Conservation (phyloP, 2,329 filamentous ascomycete genomes). For the Microdochium nivale region DNA sequence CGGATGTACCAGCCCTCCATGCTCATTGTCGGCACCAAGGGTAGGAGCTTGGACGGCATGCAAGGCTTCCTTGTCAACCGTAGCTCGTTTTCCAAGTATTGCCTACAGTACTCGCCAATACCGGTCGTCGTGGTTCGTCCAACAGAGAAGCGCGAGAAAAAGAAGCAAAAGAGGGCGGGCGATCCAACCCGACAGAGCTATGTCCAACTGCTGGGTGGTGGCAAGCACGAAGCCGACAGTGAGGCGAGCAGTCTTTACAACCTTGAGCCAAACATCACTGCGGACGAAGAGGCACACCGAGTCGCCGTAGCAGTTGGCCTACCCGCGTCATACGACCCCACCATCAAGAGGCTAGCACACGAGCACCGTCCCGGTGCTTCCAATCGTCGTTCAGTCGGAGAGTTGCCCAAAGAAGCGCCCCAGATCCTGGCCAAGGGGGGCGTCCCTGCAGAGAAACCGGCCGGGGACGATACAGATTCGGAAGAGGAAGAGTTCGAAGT, state of each 20-base stretch:
- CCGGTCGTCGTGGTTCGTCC: slow-evolving; percentile 89
- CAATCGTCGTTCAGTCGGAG: not conserved
- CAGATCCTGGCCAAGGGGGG: slow-evolving; percentile 21
- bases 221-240: slow-evolving; percentile 50
- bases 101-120: slow-evolving; percentile 84
- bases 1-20: slow-evolving; percentile 87
- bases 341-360: slow-evolving; percentile 42
- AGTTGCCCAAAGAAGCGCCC: slow-evolving; percentile 7
- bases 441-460: slow-evolving; percentile 28
- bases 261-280: slow-evolving; percentile 43
- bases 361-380: slow-evolving; percentile 15
- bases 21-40: slow-evolving; percentile 81
- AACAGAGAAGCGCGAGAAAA: slow-evolving; percentile 78
- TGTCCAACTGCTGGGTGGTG: slow-evolving; percentile 61
- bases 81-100: slow-evolving; percentile 90
- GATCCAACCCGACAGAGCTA: slow-evolving; percentile 73
- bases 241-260: slow-evolving; percentile 44
- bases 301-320: slow-evolving; percentile 56
- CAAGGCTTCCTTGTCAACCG: slow-evolving; percentile 70
- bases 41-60: slow-evolving; percentile 74
- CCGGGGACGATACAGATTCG: slow-evolving; percentile 23
- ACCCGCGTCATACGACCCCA: slow-evolving; percentile 55
- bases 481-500: slow-evolving; percentile 34
- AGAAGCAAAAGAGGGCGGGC: slow-evolving; percentile 75
- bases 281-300: slow-evolving; percentile 55